Percentiles rank a stretch among this genome's conserved stretches.
Evolutionary conservation across 225 moss, liverwort and hornwort species (phyloP).

Genomic region (Sphagnum contortum): DNA sequence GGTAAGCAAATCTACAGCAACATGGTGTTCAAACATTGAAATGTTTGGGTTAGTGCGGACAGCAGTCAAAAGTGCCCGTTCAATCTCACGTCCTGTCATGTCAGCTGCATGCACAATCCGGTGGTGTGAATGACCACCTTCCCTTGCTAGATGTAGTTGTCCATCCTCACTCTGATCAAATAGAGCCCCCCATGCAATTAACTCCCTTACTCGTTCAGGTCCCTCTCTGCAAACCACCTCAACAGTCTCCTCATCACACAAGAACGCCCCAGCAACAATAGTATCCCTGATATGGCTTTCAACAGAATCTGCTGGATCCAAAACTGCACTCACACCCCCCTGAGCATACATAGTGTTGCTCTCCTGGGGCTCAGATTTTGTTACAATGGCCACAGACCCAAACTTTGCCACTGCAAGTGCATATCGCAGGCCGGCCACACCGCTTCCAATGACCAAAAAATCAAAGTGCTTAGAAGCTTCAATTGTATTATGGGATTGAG

Average conservation of each 20-base stretch:
- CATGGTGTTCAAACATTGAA: conserved; percentile 80
- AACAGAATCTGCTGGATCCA: conserved; percentile 91
- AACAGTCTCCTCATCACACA: conserved; percentile 98
- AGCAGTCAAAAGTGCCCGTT: conserved; percentile 76
- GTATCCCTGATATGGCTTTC: conserved; percentile 98
- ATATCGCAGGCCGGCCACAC: conserved; percentile 90
- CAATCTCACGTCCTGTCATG: conserved; percentile 97
- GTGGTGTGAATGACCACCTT: conserved; percentile 98
- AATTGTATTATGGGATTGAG: too few relatives aligned
- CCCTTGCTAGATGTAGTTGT: conserved; percentile 87
- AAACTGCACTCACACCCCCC: conserved; percentile 93
- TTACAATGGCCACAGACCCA: conserved; percentile 87
- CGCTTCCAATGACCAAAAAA: conserved; percentile 93
- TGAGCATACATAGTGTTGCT: conserved; percentile 97
- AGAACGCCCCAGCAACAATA: conserved; percentile 89
- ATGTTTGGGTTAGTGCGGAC: conserved; percentile 68
- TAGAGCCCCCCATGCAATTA: conserved; percentile 88
- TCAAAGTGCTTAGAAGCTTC: conserved; percentile 41
- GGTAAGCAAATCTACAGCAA: conserved; percentile 89
- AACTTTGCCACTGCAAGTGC: conserved; percentile 90
- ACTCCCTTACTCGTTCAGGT: conserved; percentile 88
- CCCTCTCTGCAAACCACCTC: conserved; percentile 99
- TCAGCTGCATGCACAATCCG: conserved; percentile 98
- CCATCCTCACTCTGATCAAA: conserved; percentile 99
- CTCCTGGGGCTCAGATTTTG: conserved; percentile 96